Evolutionary conservation across 805 yeast genomes (phyloP).

Genomic region (Suhomyces canberraensis): DNA sequence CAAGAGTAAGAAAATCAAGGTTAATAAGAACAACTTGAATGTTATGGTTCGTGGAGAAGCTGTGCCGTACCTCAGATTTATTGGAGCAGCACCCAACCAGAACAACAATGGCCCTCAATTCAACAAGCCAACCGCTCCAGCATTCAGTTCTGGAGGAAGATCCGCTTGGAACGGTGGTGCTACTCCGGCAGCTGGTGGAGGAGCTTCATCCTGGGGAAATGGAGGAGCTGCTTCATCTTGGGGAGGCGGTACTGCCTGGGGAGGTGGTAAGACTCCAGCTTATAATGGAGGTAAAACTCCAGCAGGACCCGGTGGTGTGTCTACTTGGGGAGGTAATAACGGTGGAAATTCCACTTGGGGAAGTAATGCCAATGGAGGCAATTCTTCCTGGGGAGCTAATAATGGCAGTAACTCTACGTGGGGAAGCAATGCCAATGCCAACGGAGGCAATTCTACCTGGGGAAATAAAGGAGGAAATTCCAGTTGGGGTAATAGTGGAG

Average conservation of each 20-base stretch:
- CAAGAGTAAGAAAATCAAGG: conserved; percentile 81
- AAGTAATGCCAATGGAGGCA: conserved; percentile 14
- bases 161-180: conserved; percentile 53
- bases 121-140: conserved; percentile 25
- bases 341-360: conserved; percentile 23
- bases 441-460: conserved; percentile 22
- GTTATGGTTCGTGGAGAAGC: conserved; percentile 69
- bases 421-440: conserved; percentile 10
- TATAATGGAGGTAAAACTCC: conserved; percentile 21
- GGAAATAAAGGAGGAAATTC: conserved; percentile 13
- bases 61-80: conserved; percentile 74
- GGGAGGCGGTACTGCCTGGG: conserved; percentile 34
- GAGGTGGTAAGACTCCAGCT: conserved; percentile 19
- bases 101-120: conserved; percentile 8
- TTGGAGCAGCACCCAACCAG: conserved; percentile 45
- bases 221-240: conserved; percentile 51
- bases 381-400: conserved; percentile 18
- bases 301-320: conserved; percentile 24
- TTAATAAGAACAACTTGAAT: conserved; percentile 73
- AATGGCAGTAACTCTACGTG: conserved; percentile 14
- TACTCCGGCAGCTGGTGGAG: conserved; percentile 18
- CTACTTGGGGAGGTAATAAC: conserved; percentile 38
- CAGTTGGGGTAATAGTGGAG: conserved; percentile 20
- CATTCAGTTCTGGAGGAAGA: conserved; percentile 41
- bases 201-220: conserved; percentile 20